A percentile compares a stretch with the other conserved stretches of the same genome.
Evolutionary conservation across 2,329 filamentous ascomycete species (phyloP).

Genomic region (Sporothrix pseudoabietina): DNA sequence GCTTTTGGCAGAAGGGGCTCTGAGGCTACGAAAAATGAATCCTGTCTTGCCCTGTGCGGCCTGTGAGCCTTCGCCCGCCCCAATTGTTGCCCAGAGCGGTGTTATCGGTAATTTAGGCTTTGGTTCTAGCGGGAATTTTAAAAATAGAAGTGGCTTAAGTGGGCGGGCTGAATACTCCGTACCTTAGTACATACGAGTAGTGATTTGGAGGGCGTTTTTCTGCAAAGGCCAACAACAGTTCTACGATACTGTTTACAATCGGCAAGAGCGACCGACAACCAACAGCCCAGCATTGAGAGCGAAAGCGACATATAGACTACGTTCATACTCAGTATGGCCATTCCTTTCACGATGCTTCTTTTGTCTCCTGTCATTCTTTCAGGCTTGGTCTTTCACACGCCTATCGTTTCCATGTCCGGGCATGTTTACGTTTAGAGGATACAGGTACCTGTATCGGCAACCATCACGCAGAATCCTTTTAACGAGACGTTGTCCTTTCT

Average conservation of each 20-base stretch:
- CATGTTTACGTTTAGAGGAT: neutral
- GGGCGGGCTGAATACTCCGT: neutral
- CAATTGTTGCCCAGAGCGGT: neutral
- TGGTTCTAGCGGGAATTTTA: neutral
- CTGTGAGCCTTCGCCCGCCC: neutral
- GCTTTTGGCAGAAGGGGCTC: neutral
- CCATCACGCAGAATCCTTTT: neutral
- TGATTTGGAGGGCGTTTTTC: conserved; percentile 6
- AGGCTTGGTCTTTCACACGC: neutral
- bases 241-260: neutral
- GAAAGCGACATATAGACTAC: neutral
- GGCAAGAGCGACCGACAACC: neutral
- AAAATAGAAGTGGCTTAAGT: conserved; percentile 5
- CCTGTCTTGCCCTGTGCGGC: neutral
- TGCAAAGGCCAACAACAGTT: neutral
- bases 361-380: neutral
- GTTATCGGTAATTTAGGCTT: neutral
- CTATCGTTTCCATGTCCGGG: neutral
- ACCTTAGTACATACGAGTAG: no score
- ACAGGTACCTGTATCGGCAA: neutral
- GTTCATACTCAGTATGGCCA: neutral
- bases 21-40: neutral
- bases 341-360: neutral
- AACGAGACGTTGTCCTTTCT: neutral
- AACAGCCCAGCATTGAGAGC: neutral